Evolutionary conservation across 441 rosid species (phyloP), one percentile per base, ranked within the genome.

Genomic region (Lepidium campestre): DNA sequence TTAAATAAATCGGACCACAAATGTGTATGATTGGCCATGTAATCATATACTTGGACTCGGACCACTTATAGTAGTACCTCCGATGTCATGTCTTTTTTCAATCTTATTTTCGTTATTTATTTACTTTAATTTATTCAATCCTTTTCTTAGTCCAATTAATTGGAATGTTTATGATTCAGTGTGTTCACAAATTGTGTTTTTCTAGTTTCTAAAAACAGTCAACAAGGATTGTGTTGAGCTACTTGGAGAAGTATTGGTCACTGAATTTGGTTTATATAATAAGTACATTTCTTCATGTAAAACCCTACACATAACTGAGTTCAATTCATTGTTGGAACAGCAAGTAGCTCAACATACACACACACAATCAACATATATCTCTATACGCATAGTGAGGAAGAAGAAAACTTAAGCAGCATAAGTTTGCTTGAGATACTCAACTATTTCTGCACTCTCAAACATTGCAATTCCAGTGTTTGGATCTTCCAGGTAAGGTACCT

Each of bases 401-500:
- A 57, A 34, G 64, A 56, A 52, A 34, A 67, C 57, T 74, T 59
- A 68, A 12, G 68, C 69, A 35, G 87, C 83, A 72, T 88, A 84
- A 34, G 91, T 88, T 75, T 86, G 86, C 78, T 70, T 83, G 23
- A 88, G 79, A 77, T 84, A 86, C 40, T 88, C 95, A 23, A 86
- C 75, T 11, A 88, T 86, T 35, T 86, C 91, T 37, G 91, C 95
- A 73, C 91, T 72, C 62, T 72, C 91, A 68, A 86, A 86, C 91
- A 86, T 82, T 1, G 67, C 67, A 6, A 73, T 75, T 59, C 91
- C 93, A 36, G 93, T 87, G 75, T 87, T 87, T 64, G 90, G 89
- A 75, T 87, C 93, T 76, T 85, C 89, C 32, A 88, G 55, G 77
- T 84, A 85, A 41, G 94, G 94, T 29, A 80, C 94, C 94, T 88